phyloP scores from a whole-genome alignment of 2,329 filamentous ascomycete species.

The Penicillium psychrosexuale region DNA sequence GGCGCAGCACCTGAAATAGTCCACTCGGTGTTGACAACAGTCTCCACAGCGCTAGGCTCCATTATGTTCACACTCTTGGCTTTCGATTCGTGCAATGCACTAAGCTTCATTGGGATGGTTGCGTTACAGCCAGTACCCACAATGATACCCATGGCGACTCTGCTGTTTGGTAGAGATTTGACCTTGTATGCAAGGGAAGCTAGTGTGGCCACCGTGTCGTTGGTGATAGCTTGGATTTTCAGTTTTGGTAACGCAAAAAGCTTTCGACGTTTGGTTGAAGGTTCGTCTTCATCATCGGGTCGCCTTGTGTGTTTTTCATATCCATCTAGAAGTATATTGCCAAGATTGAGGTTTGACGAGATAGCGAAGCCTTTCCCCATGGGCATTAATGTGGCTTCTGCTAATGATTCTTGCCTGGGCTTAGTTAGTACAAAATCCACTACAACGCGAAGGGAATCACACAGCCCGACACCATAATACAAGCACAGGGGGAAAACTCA shows the following conservation, averaged over 20 bases:
- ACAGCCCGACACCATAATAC: not conserved
- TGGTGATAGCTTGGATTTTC: slow-evolving; percentile 71
- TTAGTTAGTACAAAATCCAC: slow-evolving; percentile 13
- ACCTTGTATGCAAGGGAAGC: slow-evolving; percentile 73
- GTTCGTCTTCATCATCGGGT: slow-evolving; percentile 38
- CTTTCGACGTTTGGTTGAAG: slow-evolving; percentile 45
- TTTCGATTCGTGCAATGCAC: slow-evolving; percentile 63
- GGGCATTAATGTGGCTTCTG: slow-evolving; percentile 55
- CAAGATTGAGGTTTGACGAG: slow-evolving; percentile 53
- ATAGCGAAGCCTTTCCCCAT: slow-evolving; percentile 60
- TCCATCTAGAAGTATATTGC: slow-evolving; percentile 53
- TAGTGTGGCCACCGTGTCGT: slow-evolving; percentile 76
- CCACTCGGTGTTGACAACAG: slow-evolving; percentile 82
- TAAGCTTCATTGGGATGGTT: slow-evolving; percentile 68
- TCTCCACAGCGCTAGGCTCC: slow-evolving; percentile 55
- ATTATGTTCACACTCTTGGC: slow-evolving; percentile 49
- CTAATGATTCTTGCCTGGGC: slow-evolving; percentile 50
- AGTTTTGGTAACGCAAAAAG: slow-evolving; percentile 60
- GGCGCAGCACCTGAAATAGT: slow-evolving; percentile 72
- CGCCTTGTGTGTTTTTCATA: slow-evolving; percentile 52
- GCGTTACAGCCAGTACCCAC: slow-evolving; percentile 80
- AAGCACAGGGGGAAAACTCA: slow-evolving; percentile 27
- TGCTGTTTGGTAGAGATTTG: slow-evolving; percentile 58
- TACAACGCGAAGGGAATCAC: not conserved
- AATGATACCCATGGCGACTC: slow-evolving; percentile 75